A percentile compares a stretch with the other conserved stretches of the same genome.
Evolutionary conservation across 345 rosid genomes (phyloP).

Genomic region (Gossypium anomalum): DNA sequence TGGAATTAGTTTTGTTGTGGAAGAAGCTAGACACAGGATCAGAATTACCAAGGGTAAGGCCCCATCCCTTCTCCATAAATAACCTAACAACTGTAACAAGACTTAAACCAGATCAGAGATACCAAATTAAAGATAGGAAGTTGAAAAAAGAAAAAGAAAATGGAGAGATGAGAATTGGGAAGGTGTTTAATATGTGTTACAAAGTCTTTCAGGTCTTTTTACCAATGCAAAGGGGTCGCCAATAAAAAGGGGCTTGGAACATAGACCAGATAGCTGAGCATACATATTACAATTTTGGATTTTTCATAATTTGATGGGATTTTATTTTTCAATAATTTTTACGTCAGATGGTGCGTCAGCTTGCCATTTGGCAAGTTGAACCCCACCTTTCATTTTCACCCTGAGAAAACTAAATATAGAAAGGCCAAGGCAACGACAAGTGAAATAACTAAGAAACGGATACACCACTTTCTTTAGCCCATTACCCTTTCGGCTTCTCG

Average conservation of each 20-base stretch:
- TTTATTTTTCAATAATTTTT: conserved; percentile 8
- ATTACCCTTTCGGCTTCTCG: no score
- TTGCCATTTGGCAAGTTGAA: conserved; percentile 25
- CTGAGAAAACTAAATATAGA: not conserved
- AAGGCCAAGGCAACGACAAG: not conserved
- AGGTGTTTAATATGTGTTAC: conserved; percentile 6
- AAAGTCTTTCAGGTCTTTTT: conserved; percentile 31
- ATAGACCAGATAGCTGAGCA: no score
- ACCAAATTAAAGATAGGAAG: conserved; percentile 14
- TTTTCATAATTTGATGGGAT: conserved; percentile 8
- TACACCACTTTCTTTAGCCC: not conserved
- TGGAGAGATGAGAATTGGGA: not conserved
- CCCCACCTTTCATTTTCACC: not conserved
- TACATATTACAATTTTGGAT: no score
- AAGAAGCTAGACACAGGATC: conserved; percentile 34
- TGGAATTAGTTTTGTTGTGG: conserved; percentile 11
- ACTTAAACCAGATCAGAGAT: no score
- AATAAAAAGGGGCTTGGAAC: conserved; percentile 75
- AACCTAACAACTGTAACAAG: not conserved
- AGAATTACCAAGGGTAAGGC: conserved; percentile 66
- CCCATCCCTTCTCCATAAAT: conserved; percentile 92
- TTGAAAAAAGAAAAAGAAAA: not conserved
- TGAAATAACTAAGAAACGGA: no score
- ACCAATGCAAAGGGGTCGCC: conserved; percentile 55
- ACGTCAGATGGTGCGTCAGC: conserved; percentile 71